phyloP scores from a whole-genome alignment of 805 yeast species.

The Cyberlindnera maritima region DNA sequence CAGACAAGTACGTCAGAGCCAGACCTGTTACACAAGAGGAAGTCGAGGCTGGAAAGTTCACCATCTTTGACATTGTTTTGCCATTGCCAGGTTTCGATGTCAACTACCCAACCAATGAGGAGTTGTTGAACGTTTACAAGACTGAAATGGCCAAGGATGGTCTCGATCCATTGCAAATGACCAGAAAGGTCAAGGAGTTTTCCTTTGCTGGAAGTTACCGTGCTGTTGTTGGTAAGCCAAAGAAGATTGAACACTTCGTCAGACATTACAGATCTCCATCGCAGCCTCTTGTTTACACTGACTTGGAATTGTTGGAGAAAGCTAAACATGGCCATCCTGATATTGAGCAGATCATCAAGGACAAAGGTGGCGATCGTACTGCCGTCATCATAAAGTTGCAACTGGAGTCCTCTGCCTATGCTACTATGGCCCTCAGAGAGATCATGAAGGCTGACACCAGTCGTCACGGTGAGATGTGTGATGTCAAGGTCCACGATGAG shows the following conservation, averaged over 20 bases:
- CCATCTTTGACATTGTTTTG: slow-evolving; percentile 80
- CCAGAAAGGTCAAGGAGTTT: slow-evolving; percentile 81
- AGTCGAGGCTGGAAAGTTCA: slow-evolving; percentile 49
- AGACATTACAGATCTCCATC: slow-evolving; percentile 60
- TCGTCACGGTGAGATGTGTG: slow-evolving; percentile 47
- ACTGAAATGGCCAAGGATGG: slow-evolving; percentile 77
- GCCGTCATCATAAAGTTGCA: slow-evolving; percentile 78
- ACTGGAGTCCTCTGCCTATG: slow-evolving; percentile 85
- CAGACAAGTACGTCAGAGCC: slow-evolving; percentile 59
- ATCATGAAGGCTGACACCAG: slow-evolving; percentile 76
- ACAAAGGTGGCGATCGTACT: slow-evolving; percentile 38
- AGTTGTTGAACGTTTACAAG: slow-evolving; percentile 58
- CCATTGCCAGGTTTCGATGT: slow-evolving; percentile 98
- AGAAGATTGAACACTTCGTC: slow-evolving; percentile 56
- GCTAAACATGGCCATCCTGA: slow-evolving; percentile 27
- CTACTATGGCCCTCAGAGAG: slow-evolving; percentile 96
- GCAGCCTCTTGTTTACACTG: slow-evolving; percentile 77
- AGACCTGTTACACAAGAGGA: slow-evolving; percentile 76
- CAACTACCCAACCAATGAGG: slow-evolving; percentile 71
- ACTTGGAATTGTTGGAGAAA: slow-evolving; percentile 53
- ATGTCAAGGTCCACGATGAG: slow-evolving; percentile 30
- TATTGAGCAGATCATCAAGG: slow-evolving; percentile 10
- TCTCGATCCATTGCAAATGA: slow-evolving; percentile 82
- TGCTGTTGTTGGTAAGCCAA: slow-evolving; percentile 63
- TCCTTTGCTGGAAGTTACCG: slow-evolving; percentile 92